Conservation (phyloP, 495 filamentous ascomycete genomes). For the Letharia lupina region DNA sequence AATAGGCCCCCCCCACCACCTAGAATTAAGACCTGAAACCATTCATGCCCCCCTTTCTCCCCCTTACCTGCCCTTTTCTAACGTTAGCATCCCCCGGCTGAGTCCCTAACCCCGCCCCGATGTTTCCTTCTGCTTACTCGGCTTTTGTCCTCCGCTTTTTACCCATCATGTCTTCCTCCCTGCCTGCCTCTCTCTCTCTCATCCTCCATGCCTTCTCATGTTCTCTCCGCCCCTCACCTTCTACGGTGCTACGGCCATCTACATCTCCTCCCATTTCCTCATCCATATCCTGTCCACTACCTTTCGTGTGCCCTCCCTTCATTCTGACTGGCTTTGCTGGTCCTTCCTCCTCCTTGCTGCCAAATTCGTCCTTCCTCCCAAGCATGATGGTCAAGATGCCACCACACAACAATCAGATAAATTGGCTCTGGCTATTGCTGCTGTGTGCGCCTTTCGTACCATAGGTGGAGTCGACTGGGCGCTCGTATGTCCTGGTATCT, state of each 20-base stretch:
- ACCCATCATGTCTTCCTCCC: not conserved
- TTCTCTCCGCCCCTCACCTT: not conserved
- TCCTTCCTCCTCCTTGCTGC: not conserved
- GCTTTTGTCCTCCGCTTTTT: not conserved
- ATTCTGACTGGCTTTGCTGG: not conserved
- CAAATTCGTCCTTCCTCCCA: not conserved
- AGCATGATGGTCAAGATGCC: not conserved
- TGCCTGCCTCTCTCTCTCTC: not conserved
- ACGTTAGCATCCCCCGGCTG: not conserved
- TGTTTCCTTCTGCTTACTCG: not conserved
- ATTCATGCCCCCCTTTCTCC: too few relatives aligned
- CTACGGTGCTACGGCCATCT: not conserved
- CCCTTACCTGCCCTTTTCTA: too few relatives aligned
- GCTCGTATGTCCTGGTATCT: not conserved
- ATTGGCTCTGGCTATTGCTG: slow-evolving; percentile 4
- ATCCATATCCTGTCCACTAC: not conserved
- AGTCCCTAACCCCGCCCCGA: not conserved
- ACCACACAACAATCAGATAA: not conserved
- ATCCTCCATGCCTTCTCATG: not conserved
- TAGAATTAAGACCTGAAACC: too few relatives aligned
- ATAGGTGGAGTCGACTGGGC: slow-evolving; percentile 9
- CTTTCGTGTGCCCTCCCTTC: not conserved
- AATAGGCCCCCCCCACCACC: too few relatives aligned
- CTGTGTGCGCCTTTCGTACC: not conserved
- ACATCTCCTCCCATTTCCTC: not conserved